phyloP scores from a whole-genome alignment of 768 basidiomycete species.

The Pisolithus sp. region DNA sequence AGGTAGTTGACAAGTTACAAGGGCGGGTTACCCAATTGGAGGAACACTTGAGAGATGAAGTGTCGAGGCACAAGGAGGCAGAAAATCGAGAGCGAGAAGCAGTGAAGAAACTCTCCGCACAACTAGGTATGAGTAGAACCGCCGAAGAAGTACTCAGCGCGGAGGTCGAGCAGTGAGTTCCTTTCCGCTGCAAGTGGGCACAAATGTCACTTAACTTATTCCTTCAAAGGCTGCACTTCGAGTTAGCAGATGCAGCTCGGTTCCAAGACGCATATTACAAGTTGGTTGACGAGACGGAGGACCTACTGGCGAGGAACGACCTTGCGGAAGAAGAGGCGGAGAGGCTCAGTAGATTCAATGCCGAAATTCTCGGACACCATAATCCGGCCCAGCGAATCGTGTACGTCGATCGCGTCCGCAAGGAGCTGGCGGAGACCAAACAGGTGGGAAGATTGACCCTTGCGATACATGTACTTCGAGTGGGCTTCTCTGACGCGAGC shows the following conservation, averaged over 20 bases:
- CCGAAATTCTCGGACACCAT: constrained; percentile 76
- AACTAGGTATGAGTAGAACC: constrained; percentile 49
- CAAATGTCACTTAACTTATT: constrained; percentile 22
- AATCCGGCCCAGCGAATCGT: constrained; percentile 83
- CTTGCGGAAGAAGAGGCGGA: constrained; percentile 77
- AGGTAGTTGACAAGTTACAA: constrained; percentile 19
- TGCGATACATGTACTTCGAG: background rate
- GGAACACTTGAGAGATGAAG: constrained; percentile 26
- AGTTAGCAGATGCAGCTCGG: constrained; percentile 52
- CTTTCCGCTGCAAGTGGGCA: constrained; percentile 10
- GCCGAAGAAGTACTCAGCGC: constrained; percentile 63
- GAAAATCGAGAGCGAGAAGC: constrained; percentile 44
- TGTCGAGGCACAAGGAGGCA: constrained; percentile 27
- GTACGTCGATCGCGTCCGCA: constrained; percentile 79
- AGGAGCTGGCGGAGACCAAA: constrained; percentile 74
- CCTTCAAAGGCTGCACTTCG: constrained; percentile 34
- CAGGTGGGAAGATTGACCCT: constrained; percentile 47
- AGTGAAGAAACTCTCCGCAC: constrained; percentile 40
- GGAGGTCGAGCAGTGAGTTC: constrained; percentile 62
- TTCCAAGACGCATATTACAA: constrained; percentile 69
- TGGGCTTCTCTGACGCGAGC: background rate
- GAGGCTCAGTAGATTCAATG: constrained; percentile 74
- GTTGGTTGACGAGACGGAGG: constrained; percentile 56
- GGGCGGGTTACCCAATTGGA: constrained; percentile 21
- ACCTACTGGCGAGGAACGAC: constrained; percentile 62